A percentile compares a stretch with the other conserved stretches of the same genome.
These are phyloP conservation scores for Cucumis hystrix DNA, from an alignment of 306 rosid species.

Conservation along the genomic window DNA sequence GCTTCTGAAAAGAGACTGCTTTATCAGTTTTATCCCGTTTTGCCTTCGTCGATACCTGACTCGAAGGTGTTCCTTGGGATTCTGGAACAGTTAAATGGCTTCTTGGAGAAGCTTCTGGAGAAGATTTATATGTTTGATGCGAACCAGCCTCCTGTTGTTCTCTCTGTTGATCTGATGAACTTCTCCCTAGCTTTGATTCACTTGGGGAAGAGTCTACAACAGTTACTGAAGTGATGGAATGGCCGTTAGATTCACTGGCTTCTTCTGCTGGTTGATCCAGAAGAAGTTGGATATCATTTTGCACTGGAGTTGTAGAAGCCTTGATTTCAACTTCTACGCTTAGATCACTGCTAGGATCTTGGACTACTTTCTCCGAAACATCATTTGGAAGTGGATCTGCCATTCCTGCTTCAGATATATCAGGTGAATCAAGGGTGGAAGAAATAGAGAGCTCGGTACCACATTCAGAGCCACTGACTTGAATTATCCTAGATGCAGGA, in stretches of 20 bases:
- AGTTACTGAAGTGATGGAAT: constrained; percentile 16
- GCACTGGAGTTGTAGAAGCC: constrained; percentile 5
- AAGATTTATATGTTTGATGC: constrained; percentile 26
- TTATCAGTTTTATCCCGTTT: constrained; percentile 31
- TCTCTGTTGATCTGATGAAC: constrained; percentile 20
- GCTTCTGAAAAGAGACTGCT: constrained; percentile 38
- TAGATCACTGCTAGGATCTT: constrained; percentile 17
- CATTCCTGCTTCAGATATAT: constrained; percentile 35
- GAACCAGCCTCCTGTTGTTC: constrained; percentile 19
- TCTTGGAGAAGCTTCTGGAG: constrained; percentile 73
- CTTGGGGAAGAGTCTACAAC: constrained; percentile 20
- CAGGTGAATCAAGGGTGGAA: constrained; percentile 89
- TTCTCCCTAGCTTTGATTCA: constrained; percentile 25
- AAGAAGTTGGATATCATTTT: constrained; percentile 11
- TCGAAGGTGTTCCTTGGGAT: constrained; percentile 87
- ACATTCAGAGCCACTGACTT: constrained; percentile 63
- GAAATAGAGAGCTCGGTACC: constrained; percentile 73
- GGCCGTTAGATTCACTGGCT: constrained; percentile 11
- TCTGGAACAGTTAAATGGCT: constrained; percentile 60
- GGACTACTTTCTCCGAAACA: constrained; percentile 28
- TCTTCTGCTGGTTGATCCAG: constrained; percentile 30
- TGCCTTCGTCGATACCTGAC: constrained; percentile 63
- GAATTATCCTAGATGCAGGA: constrained; percentile 26
- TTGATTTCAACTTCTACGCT: constrained; percentile 11
- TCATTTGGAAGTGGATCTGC: constrained; percentile 38